A percentile compares a stretch with the other conserved stretches of the same genome.
Evolutionary conservation across 495 filamentous ascomycete genomes (phyloP).

Genomic region (Annulohypoxylon bovei): DNA sequence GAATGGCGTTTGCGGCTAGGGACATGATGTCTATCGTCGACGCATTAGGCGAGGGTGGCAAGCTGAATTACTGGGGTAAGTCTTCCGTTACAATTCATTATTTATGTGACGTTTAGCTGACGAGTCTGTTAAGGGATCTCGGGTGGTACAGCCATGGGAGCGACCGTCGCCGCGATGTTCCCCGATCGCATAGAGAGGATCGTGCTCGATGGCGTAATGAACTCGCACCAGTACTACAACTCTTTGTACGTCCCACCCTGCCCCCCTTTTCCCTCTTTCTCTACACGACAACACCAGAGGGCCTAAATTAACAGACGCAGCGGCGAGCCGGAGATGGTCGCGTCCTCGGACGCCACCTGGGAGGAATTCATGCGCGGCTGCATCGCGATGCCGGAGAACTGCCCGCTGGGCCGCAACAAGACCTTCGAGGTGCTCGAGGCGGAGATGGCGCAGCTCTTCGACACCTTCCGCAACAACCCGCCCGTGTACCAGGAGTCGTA

Average conservation of each 20-base stretch:
- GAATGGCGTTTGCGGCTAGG: slow-evolving; percentile 49
- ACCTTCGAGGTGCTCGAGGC: slow-evolving; percentile 48
- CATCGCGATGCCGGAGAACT: slow-evolving; percentile 38
- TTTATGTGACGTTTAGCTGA: neutral
- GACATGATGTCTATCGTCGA: slow-evolving; percentile 59
- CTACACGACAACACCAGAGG: neutral
- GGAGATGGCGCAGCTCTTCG: slow-evolving; percentile 38
- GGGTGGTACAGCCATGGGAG: slow-evolving; percentile 56
- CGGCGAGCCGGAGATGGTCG: slow-evolving; percentile 44
- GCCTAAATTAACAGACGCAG: slow-evolving; percentile 9
- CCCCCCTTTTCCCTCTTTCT: neutral
- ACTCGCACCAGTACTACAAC: slow-evolving; percentile 51
- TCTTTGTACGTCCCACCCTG: slow-evolving; percentile 7
- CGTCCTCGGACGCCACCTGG: slow-evolving; percentile 42
- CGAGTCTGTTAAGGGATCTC: slow-evolving; percentile 46
- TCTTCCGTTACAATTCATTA: neutral
- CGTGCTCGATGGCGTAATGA: slow-evolving; percentile 56
- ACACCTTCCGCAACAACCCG: slow-evolving; percentile 46
- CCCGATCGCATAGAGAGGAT: slow-evolving; percentile 54
- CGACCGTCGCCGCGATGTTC: slow-evolving; percentile 56
- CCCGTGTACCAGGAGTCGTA: slow-evolving; percentile 25
- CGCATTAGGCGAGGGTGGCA: slow-evolving; percentile 54
- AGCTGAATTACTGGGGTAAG: slow-evolving; percentile 60
- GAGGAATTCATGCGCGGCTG: slow-evolving; percentile 48
- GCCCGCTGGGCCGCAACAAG: slow-evolving; percentile 44